phyloP scores from a whole-genome alignment of 257 asterid species.

The Scutellaria baicalensis region DNA sequence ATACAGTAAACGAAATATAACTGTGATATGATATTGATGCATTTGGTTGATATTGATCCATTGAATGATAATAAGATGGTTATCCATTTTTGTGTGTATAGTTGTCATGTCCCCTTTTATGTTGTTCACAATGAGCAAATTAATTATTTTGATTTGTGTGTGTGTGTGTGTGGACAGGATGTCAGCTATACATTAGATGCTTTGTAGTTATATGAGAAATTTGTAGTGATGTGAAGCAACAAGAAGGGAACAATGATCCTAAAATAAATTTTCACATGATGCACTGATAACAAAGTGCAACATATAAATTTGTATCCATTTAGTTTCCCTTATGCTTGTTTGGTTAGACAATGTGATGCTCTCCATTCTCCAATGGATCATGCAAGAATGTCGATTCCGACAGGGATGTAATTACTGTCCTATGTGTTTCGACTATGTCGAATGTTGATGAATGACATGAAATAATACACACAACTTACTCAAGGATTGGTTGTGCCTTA shows the following conservation, averaged over 20 bases:
- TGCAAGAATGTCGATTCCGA: no score
- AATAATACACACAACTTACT: no score
- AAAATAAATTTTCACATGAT: not conserved
- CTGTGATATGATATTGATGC: not conserved
- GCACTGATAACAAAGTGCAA: not conserved
- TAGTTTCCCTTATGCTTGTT: no score
- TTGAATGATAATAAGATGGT: not conserved
- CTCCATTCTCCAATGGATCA: no score
- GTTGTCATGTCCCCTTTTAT: not conserved
- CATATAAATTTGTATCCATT: not conserved
- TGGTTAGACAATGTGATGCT: no score
- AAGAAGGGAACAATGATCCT: not conserved
- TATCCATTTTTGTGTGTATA: not conserved
- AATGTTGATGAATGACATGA: no score
- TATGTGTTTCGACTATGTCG: no score
- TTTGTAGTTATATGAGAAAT: not conserved
- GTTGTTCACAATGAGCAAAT: not conserved
- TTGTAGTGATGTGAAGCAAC: no score
- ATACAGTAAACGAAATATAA: not conserved
- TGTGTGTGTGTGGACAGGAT: not conserved
- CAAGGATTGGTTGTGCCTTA: no score
- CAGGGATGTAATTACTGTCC: no score
- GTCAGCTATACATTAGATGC: not conserved
- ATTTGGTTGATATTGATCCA: not conserved
- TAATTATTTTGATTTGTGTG: not conserved